A percentile compares a stretch with the other conserved stretches of the same genome.
Conservation (phyloP, 2,329 filamentous ascomycete genomes). For the Paracamarosporium sp. region DNA sequence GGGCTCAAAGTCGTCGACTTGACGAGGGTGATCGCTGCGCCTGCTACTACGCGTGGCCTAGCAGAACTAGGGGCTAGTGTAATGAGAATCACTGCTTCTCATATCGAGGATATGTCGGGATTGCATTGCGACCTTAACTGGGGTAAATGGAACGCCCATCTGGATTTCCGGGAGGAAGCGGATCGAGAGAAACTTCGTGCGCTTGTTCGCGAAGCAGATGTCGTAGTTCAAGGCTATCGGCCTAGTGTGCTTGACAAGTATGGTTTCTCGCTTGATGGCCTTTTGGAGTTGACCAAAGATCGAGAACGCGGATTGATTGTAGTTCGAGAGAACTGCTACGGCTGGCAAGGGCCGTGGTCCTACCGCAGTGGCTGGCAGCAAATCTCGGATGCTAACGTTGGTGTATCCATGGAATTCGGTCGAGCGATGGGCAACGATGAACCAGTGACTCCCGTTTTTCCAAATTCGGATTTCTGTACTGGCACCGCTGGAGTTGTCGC, state of each 20-base stretch:
- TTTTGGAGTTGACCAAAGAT: slow-evolving; percentile 51
- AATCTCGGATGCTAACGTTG: slow-evolving; percentile 56
- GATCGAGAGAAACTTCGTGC: slow-evolving; percentile 48
- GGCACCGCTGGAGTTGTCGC: slow-evolving; percentile 51
- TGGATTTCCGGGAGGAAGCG: slow-evolving; percentile 52
- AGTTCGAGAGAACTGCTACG: slow-evolving; percentile 62
- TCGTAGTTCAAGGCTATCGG: slow-evolving; percentile 59
- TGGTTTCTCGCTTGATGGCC: slow-evolving; percentile 51
- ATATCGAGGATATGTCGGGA: slow-evolving; percentile 49
- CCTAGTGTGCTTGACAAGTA: slow-evolving; percentile 56
- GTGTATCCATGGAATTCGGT: slow-evolving; percentile 56
- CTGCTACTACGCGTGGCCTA: slow-evolving; percentile 51
- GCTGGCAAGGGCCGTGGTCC: slow-evolving; percentile 57
- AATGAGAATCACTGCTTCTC: slow-evolving; percentile 51
- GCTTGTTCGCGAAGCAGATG: slow-evolving; percentile 57
- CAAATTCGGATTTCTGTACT: slow-evolving; percentile 55
- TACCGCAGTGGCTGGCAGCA: slow-evolving; percentile 61
- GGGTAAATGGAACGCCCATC: slow-evolving; percentile 57
- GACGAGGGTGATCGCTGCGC: slow-evolving; percentile 57
- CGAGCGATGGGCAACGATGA: slow-evolving; percentile 55
- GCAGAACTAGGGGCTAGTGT: slow-evolving; percentile 58
- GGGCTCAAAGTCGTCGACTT: slow-evolving; percentile 61
- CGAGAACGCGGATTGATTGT: slow-evolving; percentile 55
- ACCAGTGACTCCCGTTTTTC: slow-evolving; percentile 53
- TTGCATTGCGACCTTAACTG: slow-evolving; percentile 57